Evolutionary conservation across 768 basidiomycete genomes (phyloP).

Genomic region (Russula ochroleuca): DNA sequence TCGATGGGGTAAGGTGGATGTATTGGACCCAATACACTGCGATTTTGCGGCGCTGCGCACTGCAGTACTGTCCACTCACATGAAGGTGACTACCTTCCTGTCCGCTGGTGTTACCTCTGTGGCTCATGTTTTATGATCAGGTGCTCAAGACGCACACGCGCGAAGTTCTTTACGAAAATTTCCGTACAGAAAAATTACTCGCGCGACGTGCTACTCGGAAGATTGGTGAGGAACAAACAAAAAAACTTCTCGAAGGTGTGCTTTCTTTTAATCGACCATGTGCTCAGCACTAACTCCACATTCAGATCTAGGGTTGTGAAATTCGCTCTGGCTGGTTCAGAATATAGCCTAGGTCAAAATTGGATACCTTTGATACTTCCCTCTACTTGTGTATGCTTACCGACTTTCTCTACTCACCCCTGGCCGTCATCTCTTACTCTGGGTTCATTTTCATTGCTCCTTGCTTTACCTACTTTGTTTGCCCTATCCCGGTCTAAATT

Average conservation of each 20-base stretch:
- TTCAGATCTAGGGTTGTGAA: slow-evolving; percentile 24
- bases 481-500: background rate
- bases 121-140: slow-evolving; percentile 37
- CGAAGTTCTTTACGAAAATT: slow-evolving; percentile 91
- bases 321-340: background rate
- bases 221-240: slow-evolving; percentile 70
- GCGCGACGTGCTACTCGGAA: slow-evolving; percentile 77
- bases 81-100: slow-evolving; percentile 55
- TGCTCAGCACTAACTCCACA: background rate
- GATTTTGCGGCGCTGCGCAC: slow-evolving; percentile 85
- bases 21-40: slow-evolving; percentile 79
- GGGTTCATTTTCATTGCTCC: background rate
- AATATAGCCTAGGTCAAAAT: slow-evolving; percentile 1
- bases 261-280: background rate
- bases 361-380: slow-evolving; percentile 22
- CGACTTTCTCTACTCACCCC: background rate
- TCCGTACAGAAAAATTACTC: slow-evolving; percentile 85
- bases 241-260: slow-evolving; percentile 69
- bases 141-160: slow-evolving; percentile 77
- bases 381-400: slow-evolving; percentile 11
- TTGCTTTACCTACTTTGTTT: slow-evolving; percentile 3
- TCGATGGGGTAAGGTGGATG: slow-evolving; percentile 86
- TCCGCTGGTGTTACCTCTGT: background rate
- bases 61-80: slow-evolving; percentile 76
- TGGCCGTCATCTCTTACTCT: background rate